A percentile compares a stretch with the other conserved stretches of the same genome.
These are phyloP conservation scores for Tricholoma furcatifolium DNA, from an alignment of 768 basidiomycete species.

Conservation along the genomic window DNA sequence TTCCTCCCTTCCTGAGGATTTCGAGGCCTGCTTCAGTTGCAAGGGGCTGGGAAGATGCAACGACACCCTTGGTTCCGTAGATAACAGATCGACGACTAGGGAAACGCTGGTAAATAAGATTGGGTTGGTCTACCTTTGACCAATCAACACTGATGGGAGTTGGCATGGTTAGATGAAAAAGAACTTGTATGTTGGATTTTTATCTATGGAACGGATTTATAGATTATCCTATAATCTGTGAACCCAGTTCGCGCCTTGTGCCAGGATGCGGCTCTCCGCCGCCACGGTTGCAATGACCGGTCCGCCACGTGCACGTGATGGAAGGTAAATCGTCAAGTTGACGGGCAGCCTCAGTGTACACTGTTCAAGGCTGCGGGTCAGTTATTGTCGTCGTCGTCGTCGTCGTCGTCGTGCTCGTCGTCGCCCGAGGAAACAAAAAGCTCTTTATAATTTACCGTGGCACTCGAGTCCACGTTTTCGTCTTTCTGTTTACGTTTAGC, in stretches of 20 bases:
- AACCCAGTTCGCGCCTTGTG: not conserved
- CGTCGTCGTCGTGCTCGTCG: not conserved
- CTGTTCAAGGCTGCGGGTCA: not conserved
- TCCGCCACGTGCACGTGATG: too few species aligned
- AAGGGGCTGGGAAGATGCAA: constrained; percentile 87
- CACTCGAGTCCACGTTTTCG: constrained; percentile 14
- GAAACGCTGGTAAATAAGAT: constrained; percentile 67
- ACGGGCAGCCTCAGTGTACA: not conserved
- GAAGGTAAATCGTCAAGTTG: not conserved
- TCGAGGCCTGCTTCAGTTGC: constrained; percentile 92
- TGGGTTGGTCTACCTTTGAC: constrained; percentile 66
- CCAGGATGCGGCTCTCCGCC: too few species aligned
- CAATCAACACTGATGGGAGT: constrained; percentile 42
- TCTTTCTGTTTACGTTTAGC: constrained; percentile 11
- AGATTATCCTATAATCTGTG: too few species aligned
- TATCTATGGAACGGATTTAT: not conserved
- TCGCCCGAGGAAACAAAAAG: not conserved
- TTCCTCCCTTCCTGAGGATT: constrained; percentile 89
- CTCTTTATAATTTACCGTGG: constrained; percentile 2
- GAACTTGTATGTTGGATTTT: too few species aligned
- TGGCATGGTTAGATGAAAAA: constrained; percentile 24
- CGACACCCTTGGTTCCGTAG: constrained; percentile 83
- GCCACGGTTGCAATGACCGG: too few species aligned
- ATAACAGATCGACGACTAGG: constrained; percentile 84
- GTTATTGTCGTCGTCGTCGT: constrained; percentile 1